Base-by-base conservation (phyloP, 2,329 filamentous ascomycete species). In the Trichoderma breve region DNA sequence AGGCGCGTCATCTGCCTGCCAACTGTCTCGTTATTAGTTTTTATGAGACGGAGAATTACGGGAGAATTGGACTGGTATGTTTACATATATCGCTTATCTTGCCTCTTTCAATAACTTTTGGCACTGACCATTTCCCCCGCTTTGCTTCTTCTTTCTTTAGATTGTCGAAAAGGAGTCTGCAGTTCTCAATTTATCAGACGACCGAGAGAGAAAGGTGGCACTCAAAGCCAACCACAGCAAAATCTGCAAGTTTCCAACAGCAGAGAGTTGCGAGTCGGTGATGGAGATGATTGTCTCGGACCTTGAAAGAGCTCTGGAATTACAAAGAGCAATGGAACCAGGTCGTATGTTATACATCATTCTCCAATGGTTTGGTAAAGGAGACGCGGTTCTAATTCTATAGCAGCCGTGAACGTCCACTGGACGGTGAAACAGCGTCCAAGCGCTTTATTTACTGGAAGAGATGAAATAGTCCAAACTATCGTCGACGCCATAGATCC, bases 211-310 rank as follows among this genome's bases (percentile, higher is more conserved):
- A 11, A 18, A 30, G 15, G 47, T 72, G 1, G 58, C 55, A 0
- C 32, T 63, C 15, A 26, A 69, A 32, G 57, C 71, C 3, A 30
- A 72, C 8, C 71, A 72, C 5, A 69, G 71, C 43, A 63, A 34
- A 39, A 15, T 72, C 57, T 72, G 71, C 65, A 72, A 72, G 28
- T 72, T 72, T 47, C 9, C 57, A 6, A 69, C 71, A 9, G 64
- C 62, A 18, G 63, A 62, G 3, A 62, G 28, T 12, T 61, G 55
- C 12, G 34, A 34, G 12, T 8, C 62, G 2, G 53, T 71, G 1
- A 61, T 62, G 53, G 36, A 53, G 4, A 14, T 66, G 18, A 71
- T 71, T 24, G n/a, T 39, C 2, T 18, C n/a, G 4, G 34, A 71
- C 12, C 18, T 71, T 30, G 62, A 67, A 6, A 61, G 55, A 55